Base-by-base conservation (phyloP, 164 flowering plant genomes). In the Vitis cinerea region DNA sequence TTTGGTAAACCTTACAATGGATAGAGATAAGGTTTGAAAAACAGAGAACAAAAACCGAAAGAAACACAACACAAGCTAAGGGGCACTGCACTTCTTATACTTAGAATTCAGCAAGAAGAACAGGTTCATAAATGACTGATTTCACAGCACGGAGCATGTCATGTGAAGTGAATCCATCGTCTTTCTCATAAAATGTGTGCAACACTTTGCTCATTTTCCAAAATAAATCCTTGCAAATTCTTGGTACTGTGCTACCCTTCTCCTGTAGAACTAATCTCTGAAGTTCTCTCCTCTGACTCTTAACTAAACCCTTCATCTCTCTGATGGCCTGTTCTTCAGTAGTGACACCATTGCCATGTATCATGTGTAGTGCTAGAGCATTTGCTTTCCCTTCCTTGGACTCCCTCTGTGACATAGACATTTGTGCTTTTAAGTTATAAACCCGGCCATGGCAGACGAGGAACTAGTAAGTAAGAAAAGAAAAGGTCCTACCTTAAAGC, bases 181-280 rank as follows among this genome's bases (percentile, higher is more conserved):
- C 82, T 53, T 77, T 84, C 76, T 53, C 70, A 82, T 91, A 92
- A 69, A 95, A 95, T 0, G 81, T 74, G 74, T 93, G 84, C 74
- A 89, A 17, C 50, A 91, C 81, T 72, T 77, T 80, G 77, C 80
- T 75, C 93, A 87, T 91, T 16, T 83, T 88, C 98, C 94, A 93
- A 63, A 95, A 91, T 70, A 87, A 53, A 69, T 93, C 87, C 83
- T 84, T 93, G 91, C 94, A 90, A 29, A 82, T 81, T 70, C 88
- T 83, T 15, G 98, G 98, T 60, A 95, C 69, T 8, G 74, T 73
- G 53, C 90, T 87, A 2, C 78, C 85, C 29, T 83, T 75, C 50
- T 71, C 78, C 72, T 80, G 80, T 81, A 93, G 67, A 56, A 95
- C 91, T 64, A 81, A 63, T 68, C 82, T 76, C 67, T 86, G 75